Percentiles rank a stretch among this genome's conserved stretches.
Conservation (phyloP, 83 land plant genomes). For the Diphasiastrum complanatum region DNA sequence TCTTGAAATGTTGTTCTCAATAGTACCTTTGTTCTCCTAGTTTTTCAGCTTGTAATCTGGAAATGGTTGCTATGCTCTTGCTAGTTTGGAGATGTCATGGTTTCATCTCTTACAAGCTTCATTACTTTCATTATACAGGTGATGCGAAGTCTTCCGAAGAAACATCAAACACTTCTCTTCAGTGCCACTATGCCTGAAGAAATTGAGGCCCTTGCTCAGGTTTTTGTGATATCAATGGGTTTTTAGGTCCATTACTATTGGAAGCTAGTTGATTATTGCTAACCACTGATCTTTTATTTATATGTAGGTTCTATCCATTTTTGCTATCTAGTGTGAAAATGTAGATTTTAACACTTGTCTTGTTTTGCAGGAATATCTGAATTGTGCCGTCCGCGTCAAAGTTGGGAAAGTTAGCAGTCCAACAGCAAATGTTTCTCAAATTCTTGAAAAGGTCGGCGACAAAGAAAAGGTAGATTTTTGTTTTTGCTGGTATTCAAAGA, state of each 20-base stretch:
- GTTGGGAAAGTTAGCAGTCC: slow-evolving; percentile 81
- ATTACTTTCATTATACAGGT: slow-evolving; percentile 36
- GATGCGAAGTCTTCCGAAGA: slow-evolving; percentile 56
- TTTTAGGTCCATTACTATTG: too few species aligned
- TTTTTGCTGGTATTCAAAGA: neutral
- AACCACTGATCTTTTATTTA: too few species aligned
- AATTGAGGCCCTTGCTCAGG: slow-evolving; percentile 76
- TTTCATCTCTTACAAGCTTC: too few species aligned
- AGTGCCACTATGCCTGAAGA: slow-evolving; percentile 88
- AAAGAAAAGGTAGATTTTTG: slow-evolving; percentile 47
- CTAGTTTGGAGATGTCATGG: too few species aligned
- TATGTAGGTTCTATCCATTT: too few species aligned
- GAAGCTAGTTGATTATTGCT: too few species aligned
- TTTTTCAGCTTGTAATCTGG: too few species aligned
- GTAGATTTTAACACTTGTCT: neutral
- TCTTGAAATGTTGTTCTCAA: too few species aligned
- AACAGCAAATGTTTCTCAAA: slow-evolving; percentile 63
- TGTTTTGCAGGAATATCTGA: slow-evolving; percentile 43
- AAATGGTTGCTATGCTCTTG: too few species aligned
- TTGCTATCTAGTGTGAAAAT: neutral
- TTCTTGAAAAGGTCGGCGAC: slow-evolving; percentile 53
- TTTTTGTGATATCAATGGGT: too few species aligned
- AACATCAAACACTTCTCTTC: slow-evolving; percentile 68
- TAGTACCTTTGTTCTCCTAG: too few species aligned
- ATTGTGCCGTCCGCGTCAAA: slow-evolving; percentile 55